Base-by-base conservation (phyloP, 2,329 filamentous ascomycete species). In the Helotiales sp. region DNA sequence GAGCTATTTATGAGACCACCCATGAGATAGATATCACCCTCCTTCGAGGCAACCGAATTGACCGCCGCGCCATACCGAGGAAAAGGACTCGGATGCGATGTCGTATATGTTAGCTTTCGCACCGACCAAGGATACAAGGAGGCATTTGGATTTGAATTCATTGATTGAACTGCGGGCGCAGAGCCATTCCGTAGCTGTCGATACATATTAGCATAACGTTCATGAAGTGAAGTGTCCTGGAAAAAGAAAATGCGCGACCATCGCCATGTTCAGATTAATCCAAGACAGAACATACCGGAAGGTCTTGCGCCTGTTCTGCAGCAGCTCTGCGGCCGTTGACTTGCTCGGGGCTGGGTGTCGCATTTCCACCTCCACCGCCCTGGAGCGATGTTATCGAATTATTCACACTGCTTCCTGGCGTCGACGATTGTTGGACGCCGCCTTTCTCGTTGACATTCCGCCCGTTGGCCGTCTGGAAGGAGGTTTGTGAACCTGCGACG, bases 11-110 rank as follows among this genome's bases (percentile, higher is more conserved):
- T 93, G 60, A 99, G 77, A 51, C 95, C 95, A 62, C 95, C 95
- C 93, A 99, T 98, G 70, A 99, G 82, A 70, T 98, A 99, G 57
- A 99, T 90, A 67, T 96, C 91, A 59, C 96, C 96, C 74, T 99
- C 95, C 75, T 98, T 98, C 36, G 93, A 97, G 24, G 93, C 90
- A 15, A 89, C 82, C 0, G 92, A 84, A 73, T 99, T 99, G 72
- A 97, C 93, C 6, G 96, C 95, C 52, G 96, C 92, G 71, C 95
- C 95, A 81, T 99, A 99, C 72, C 95, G 87, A 13, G 95, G 95
- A 67, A 99, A 99, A 0, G 95, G 95, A 66, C 91, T 93, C 10
- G 88, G 83, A 69, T 92, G 87, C 2, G 87, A 83, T 5, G 91
- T 86, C 15, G 90, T 90, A 73, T 96, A 96, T 63, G 89, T 93